These are phyloP conservation scores for Phytophthora tentaculata DNA, from an alignment of 352 stramenopile species.

Conservation along the genomic window DNA sequence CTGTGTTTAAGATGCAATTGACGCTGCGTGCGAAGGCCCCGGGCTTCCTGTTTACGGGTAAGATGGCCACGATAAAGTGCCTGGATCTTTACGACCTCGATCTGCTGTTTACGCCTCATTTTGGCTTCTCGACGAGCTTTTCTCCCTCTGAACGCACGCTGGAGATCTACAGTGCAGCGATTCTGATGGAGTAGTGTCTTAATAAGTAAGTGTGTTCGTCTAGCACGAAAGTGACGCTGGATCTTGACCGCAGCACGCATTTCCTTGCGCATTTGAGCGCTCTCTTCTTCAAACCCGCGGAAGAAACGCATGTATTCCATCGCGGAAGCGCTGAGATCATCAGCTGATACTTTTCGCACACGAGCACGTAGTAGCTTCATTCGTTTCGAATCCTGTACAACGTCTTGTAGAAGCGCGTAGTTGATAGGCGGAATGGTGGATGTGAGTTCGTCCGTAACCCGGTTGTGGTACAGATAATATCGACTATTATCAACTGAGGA, in stretches of 20 bases:
- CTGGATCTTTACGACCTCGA: constrained; percentile 57
- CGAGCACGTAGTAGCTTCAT: constrained; percentile 65
- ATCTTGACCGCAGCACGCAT: constrained; percentile 60
- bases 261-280: constrained; percentile 51
- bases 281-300: constrained; percentile 68
- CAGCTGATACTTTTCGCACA: constrained; percentile 55
- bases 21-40: constrained; percentile 25
- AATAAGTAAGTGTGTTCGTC: constrained; percentile 50
- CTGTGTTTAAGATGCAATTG: constrained; percentile 34
- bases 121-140: constrained; percentile 50
- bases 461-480: constrained; percentile 77
- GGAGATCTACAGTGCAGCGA: constrained; percentile 58
- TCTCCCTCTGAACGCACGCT: constrained; percentile 69
- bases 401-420: constrained; percentile 66
- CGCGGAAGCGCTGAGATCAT: constrained; percentile 47
- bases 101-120: constrained; percentile 41
- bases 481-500: constrained; percentile 16
- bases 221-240: constrained; percentile 65
- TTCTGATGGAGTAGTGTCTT: constrained; percentile 63
- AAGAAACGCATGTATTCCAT: constrained; percentile 85
- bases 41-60: constrained; percentile 42
- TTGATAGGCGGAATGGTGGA: constrained; percentile 58
- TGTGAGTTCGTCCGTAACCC: constrained; percentile 55
- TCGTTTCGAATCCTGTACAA: constrained; percentile 74
- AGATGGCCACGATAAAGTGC: constrained; percentile 50